Base-by-base conservation (phyloP, 139 green algal species). In the Protoeuglena noctilucae region DNA sequence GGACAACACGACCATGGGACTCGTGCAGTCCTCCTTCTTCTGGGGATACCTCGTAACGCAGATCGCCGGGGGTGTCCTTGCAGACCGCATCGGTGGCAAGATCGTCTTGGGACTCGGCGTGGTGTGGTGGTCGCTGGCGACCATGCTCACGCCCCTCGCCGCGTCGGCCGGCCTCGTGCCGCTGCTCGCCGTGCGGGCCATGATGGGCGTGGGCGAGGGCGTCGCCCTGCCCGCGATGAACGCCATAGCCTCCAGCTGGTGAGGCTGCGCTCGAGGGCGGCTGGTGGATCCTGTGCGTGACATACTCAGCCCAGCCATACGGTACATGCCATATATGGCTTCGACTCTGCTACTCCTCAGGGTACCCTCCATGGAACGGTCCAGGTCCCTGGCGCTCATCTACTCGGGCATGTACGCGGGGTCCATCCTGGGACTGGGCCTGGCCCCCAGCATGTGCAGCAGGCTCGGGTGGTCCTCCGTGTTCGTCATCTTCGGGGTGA, bases 141-240 rank as follows among this genome's bases (percentile, higher is more conserved):
- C 90, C 1, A 65, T 82, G 0, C 55, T 90, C 28, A 97, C 90
- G 1, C 90, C 90, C 7, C n/a, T 86, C 1, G 89, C 89, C 18
- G 90, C 90, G 2, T 28, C 63, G 12, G 28, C 76, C 46, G 84
- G 85, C 29, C 77, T 97, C 51, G 74, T 78, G 0, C 48, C 65
- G 23, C 83, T 98, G 46, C 69, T 97, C 53, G 59, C 62, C 19
- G 73, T 77, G 1, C 65, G 90, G 27, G 80, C 77, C 1, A 79
- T 85, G 53, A 96, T 98, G 86, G 90, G 90, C 49, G 66, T 98
- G 2, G 90, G 90, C 1, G 90, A 98, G 66, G 90, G 90, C 3
- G 90, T 98, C 41, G 90, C 90, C 40, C 95, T 97, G 87, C 90
- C 90, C 0, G 85, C 90, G 5, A 97, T 97, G 88, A 97, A 96